Percentiles rank a stretch among this genome's conserved stretches.
Conservation (phyloP, 306 rosid genomes). For the Medicago truncatula region DNA sequence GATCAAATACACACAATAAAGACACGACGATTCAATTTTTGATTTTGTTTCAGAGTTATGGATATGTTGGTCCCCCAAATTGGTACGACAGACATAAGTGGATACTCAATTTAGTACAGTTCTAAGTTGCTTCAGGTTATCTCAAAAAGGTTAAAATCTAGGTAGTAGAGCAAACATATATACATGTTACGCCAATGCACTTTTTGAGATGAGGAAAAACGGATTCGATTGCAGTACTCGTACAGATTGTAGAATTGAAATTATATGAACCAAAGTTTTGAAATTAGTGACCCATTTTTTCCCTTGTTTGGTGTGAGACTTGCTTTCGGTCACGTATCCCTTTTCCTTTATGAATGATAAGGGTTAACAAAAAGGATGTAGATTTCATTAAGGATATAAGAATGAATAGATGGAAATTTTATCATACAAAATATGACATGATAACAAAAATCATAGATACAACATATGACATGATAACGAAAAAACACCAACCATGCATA, state of each 20-base stretch:
- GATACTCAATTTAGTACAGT: constrained; percentile 27
- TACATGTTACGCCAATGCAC: constrained; percentile 3
- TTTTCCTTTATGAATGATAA: background rate
- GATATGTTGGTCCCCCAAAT: constrained; percentile 59
- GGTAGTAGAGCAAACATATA: background rate
- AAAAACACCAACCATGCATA: no score
- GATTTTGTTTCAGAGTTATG: constrained; percentile 42
- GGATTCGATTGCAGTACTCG: constrained; percentile 1
- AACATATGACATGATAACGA: no score
- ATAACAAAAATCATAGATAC: no score
- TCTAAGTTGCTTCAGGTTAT: constrained; percentile 9
- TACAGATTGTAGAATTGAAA: constrained; percentile 24
- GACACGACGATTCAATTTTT: constrained; percentile 32
- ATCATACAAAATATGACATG: no score
- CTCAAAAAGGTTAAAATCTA: constrained; percentile 24
- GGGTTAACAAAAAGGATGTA: no score
- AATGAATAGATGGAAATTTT: no score
- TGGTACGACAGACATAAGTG: constrained; percentile 44
- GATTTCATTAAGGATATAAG: no score
- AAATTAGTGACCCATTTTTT: constrained; percentile 1
- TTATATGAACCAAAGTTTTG: constrained; percentile 11
- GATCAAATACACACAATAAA: constrained; percentile 20
- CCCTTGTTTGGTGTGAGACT: background rate
- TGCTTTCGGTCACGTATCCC: background rate
- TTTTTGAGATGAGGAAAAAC: constrained; percentile 12